A percentile compares a stretch with the other conserved stretches of the same genome.
Conservation (phyloP, 2,329 filamentous ascomycete genomes). For the Penicillium sp. region DNA sequence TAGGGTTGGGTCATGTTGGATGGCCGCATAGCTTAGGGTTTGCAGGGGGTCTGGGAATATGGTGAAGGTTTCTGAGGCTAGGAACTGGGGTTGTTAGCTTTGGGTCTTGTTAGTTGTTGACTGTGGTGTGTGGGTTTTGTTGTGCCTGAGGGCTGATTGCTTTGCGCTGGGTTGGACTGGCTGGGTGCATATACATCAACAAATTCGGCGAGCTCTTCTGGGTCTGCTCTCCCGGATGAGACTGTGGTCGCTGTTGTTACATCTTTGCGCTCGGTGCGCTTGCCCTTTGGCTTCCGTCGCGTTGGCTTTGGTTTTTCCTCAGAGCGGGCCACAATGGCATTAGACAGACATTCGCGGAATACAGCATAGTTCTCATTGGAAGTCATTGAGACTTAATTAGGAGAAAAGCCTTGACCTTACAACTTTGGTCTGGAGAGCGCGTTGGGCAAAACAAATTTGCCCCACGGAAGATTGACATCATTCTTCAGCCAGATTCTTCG, state of each 20-base stretch:
- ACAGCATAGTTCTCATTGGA: slow-evolving; percentile 59
- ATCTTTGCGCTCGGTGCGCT: slow-evolving; percentile 18
- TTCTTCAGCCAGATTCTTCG: slow-evolving; percentile 5
- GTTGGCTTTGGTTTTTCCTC: slow-evolving; percentile 47
- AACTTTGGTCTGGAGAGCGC: not conserved
- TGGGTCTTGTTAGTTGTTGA: slow-evolving; percentile 5
- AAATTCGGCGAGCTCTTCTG: slow-evolving; percentile 75
- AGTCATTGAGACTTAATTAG: slow-evolving; percentile 21
- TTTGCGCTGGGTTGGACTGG: not conserved
- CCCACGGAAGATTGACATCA: slow-evolving; percentile 22
- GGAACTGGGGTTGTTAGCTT: slow-evolving; percentile 52
- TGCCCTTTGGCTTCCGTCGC: slow-evolving; percentile 23
- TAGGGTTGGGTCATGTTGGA: slow-evolving; percentile 52
- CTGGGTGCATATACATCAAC: slow-evolving; percentile 56
- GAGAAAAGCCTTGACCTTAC: not conserved
- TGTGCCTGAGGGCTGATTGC: not conserved
- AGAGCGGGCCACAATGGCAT: slow-evolving; percentile 64
- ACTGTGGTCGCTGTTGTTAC: slow-evolving; percentile 8
- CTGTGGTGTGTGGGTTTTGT: not conserved
- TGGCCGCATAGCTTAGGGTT: slow-evolving; percentile 60
- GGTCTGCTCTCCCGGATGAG: slow-evolving; percentile 40
- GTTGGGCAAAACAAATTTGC: not conserved
- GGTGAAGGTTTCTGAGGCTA: slow-evolving; percentile 68
- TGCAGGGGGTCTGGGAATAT: slow-evolving; percentile 62
- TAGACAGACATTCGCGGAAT: slow-evolving; percentile 74